These are phyloP conservation scores for Schwanniomyces polymorphus DNA, from an alignment of 805 yeast genomes.

Conservation along the genomic window DNA sequence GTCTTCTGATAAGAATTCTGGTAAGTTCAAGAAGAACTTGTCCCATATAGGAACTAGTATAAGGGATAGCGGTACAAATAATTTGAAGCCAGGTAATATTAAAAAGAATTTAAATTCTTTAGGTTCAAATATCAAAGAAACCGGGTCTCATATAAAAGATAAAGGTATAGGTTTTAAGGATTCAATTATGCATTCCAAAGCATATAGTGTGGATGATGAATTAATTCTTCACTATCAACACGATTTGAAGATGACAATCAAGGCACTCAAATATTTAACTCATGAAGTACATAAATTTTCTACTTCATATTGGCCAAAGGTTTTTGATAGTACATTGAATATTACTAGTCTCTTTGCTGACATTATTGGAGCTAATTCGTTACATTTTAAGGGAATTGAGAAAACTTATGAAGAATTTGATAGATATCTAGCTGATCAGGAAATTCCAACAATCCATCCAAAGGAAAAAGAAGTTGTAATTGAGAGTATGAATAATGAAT, in stretches of 20 bases:
- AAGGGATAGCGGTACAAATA: neutral
- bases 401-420: slow-evolving; percentile 31
- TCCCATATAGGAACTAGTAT: neutral
- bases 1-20: neutral
- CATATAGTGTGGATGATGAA: slow-evolving; percentile 35
- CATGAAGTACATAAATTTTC: slow-evolving; percentile 24
- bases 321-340: slow-evolving; percentile 32
- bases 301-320: slow-evolving; percentile 24
- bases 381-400: slow-evolving; percentile 35
- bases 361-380: slow-evolving; percentile 32
- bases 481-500: slow-evolving; percentile 23
- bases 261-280: slow-evolving; percentile 43
- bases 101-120: slow-evolving; percentile 7
- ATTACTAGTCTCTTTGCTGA: slow-evolving; percentile 28
- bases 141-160: slow-evolving; percentile 10
- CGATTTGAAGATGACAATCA: slow-evolving; percentile 40
- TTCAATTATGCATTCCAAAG: slow-evolving; percentile 9
- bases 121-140: slow-evolving; percentile 13
- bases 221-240: slow-evolving; percentile 42
- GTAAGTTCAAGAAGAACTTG: slow-evolving; percentile 8
- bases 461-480: slow-evolving; percentile 28
- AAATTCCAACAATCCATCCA: slow-evolving; percentile 35
- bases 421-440: slow-evolving; percentile 22
- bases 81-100: neutral
- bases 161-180: slow-evolving; percentile 8